Evolutionary conservation across 371 early-diverging fungal species (phyloP), one percentile per base, ranked within the genome.

Genomic region (Mucor plumbeus): DNA sequence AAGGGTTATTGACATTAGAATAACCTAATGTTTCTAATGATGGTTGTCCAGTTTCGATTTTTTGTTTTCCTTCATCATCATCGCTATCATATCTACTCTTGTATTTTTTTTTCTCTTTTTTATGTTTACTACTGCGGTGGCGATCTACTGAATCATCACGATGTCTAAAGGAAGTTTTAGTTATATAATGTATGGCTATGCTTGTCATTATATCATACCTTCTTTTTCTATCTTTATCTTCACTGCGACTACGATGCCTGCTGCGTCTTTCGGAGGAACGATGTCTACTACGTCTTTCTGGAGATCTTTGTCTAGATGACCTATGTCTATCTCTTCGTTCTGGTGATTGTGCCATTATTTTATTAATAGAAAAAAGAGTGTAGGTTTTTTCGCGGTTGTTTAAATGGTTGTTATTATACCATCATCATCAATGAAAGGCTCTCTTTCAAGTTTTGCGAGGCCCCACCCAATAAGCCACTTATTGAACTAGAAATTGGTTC

Each of bases 1-100:
- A 93, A 5, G 94, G 94, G 69, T 92, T 95, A 61, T 92, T 92
- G 4, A 86, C 77, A 62, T 91, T 90, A 39, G 88, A 85, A 71
- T 95, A 94, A 35, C 84, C 84, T 6, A 80, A 64, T 7, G 73
- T 39, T 21, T 77, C 75, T 0, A 84, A 40, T 9, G 81, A 67
- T 5, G 67, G 76, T 15, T 75, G 41, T 10, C 41, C 26, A 17
- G 50, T 36, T 21, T 66, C 62, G 31, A 50, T 61, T 21, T 67
- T 71, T 13, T 64, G 63, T 8, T 70, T 56, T 5, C 35, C 55
- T 17, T 76, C 72, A 6, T 41, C 38, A 13, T 61, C 50, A 19
- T 61, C 59, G 19, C 61, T 48, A 14, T 44, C 41, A 17, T 61
- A 55, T 31, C 47, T 17, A 35, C 59, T 50, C 7, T 44, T 55